phyloP scores from a whole-genome alignment of 2,329 filamentous ascomycete species.

The Herpotrichia juniperi region DNA sequence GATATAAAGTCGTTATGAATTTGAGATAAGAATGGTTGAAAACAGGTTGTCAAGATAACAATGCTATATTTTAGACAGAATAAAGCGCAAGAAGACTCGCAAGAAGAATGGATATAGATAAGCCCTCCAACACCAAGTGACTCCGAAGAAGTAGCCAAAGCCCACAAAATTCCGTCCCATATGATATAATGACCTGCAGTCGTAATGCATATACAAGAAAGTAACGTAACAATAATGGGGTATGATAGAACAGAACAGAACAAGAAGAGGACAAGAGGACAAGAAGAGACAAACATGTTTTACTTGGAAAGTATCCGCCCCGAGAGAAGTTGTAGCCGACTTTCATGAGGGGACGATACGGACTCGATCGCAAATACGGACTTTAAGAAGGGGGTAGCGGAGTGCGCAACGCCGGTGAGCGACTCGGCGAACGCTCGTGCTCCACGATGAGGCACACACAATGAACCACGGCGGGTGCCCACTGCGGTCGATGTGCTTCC shows the following conservation, averaged over 20 bases:
- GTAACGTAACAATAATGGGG: neutral
- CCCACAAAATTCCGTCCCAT: neutral
- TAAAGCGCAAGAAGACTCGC: neutral
- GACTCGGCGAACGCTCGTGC: conserved; percentile 3
- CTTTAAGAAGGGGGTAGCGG: conserved; percentile 4
- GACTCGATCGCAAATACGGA: conserved; percentile 40
- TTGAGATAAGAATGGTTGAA: neutral
- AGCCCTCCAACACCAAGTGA: neutral
- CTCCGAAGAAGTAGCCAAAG: neutral
- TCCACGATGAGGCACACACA: neutral
- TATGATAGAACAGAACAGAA: conserved; percentile 1
- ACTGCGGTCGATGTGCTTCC: neutral
- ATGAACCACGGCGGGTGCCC: neutral
- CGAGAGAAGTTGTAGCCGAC: conserved; percentile 9
- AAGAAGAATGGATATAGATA: neutral
- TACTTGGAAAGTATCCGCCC: conserved; percentile 7
- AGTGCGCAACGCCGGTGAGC: conserved; percentile 1
- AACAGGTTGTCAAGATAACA: neutral
- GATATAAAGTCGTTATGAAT: neutral
- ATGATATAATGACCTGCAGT: neutral
- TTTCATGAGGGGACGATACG: conserved; percentile 41
- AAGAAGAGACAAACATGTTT: neutral
- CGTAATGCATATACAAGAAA: neutral
- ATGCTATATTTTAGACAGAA: neutral
- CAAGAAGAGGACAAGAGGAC: neutral